Percentiles rank a stretch among this genome's conserved stretches.
phyloP scores from a whole-genome alignment of 306 rosid species.

The Castanopsis chinensis region DNA sequence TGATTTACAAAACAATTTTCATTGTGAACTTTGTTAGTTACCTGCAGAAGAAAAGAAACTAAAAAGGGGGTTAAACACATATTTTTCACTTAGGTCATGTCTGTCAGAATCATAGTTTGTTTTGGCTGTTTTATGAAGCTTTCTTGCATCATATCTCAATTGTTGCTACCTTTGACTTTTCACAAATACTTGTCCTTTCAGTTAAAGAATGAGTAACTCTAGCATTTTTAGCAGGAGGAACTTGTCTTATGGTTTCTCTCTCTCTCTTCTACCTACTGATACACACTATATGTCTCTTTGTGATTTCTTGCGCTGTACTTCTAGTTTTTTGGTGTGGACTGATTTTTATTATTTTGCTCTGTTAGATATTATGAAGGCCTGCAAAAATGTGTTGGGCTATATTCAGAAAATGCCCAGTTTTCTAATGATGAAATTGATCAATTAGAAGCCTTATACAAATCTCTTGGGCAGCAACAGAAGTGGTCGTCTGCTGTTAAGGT shows the following conservation, averaged over 20 bases:
- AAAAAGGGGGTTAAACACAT: neutral
- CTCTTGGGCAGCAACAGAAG: conserved; percentile 67
- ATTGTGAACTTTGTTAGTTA: neutral
- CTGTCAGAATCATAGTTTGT: neutral
- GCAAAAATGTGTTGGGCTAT: conserved; percentile 83
- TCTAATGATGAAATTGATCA: conserved; percentile 65
- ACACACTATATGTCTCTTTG: neutral
- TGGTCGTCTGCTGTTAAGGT: conserved; percentile 99
- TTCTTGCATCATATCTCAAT: neutral
- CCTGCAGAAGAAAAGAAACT: neutral
- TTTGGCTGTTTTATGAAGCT: neutral
- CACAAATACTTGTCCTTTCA: neutral
- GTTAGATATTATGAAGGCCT: conserved; percentile 92
- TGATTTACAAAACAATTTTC: neutral
- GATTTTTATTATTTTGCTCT: conserved; percentile 15
- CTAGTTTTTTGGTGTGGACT: conserved; percentile 11
- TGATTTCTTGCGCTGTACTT: conserved; percentile 4
- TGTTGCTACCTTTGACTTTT: neutral
- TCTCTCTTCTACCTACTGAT: neutral
- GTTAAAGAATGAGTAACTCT: neutral
- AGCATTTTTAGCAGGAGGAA: neutral
- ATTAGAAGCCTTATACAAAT: conserved; percentile 71
- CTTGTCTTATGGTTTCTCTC: neutral
- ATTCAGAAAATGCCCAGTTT: conserved; percentile 60
- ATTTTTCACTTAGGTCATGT: neutral